phyloP scores from a whole-genome alignment of 352 stramenopile species.

The Globisporangium parvum region DNA sequence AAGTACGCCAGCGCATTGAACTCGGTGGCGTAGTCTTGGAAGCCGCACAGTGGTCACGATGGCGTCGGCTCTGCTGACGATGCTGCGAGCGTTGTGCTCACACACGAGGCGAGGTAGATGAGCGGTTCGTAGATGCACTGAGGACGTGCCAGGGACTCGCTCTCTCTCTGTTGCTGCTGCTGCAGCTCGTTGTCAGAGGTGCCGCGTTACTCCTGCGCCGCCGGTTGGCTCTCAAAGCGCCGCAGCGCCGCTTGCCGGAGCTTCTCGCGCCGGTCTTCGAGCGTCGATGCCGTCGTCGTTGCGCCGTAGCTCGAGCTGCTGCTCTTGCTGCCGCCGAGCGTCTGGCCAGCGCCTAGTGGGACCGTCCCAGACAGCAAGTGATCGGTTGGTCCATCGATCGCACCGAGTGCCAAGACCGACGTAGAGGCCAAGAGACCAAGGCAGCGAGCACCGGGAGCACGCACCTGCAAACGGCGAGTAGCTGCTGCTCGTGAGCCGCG shows the following conservation, averaged over 20 bases:
- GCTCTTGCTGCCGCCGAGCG: conserved; percentile 13
- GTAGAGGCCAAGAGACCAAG: not conserved
- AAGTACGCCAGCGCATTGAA: conserved; percentile 80
- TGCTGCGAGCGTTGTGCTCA: conserved; percentile 4
- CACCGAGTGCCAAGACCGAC: too few species aligned
- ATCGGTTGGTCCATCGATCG: not conserved
- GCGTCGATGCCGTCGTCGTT: conserved; percentile 10
- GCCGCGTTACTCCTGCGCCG: not conserved
- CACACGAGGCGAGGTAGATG: conserved; percentile 54
- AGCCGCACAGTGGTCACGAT: conserved; percentile 8
- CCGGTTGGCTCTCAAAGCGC: conserved; percentile 30
- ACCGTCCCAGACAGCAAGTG: not conserved
- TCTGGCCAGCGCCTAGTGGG: conserved; percentile 41
- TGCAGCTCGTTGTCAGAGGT: too few species aligned
- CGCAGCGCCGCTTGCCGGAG: conserved; percentile 55
- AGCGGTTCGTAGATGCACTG: conserved; percentile 82
- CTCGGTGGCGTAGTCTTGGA: conserved; percentile 68
- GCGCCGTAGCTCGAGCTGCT: conserved; percentile 3
- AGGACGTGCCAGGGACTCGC: too few species aligned
- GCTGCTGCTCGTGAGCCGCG: conserved; percentile 16
- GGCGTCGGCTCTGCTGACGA: not conserved
- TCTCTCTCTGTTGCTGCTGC: too few species aligned
- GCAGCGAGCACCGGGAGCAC: not conserved
- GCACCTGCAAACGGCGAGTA: conserved; percentile 66
- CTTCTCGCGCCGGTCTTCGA: conserved; percentile 60